Conservation (phyloP, 352 stramenopile species). For the Phytophthora cajani region DNA sequence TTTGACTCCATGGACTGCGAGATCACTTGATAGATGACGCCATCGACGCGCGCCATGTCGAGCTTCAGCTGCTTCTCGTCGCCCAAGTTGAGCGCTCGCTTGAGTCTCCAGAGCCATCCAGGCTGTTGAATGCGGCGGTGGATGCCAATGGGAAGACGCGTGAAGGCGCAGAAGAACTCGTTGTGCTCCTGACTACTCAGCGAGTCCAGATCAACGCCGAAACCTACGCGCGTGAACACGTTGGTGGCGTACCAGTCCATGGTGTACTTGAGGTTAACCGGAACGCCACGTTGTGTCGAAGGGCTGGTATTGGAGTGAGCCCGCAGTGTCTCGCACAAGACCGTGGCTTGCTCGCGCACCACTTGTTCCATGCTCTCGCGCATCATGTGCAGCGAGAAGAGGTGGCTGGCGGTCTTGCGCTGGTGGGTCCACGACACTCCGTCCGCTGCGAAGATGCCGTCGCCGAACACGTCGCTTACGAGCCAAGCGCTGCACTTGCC, state of each 20-base stretch:
- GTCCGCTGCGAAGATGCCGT: conserved; percentile 74
- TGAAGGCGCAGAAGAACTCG: conserved; percentile 45
- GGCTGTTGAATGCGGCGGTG: conserved; percentile 60
- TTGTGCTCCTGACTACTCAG: conserved; percentile 34
- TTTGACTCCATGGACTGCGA: conserved; percentile 49
- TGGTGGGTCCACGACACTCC: conserved; percentile 72
- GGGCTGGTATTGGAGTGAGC: conserved; percentile 5
- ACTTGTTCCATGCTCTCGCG: conserved; percentile 55
- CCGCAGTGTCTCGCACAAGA: conserved; percentile 40
- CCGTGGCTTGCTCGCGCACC: conserved; percentile 43
- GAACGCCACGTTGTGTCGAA: conserved; percentile 1
- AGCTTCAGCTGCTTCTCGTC: conserved; percentile 46
- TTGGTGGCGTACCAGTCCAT: conserved; percentile 66
- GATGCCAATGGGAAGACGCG: conserved; percentile 35
- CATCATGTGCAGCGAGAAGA: conserved; percentile 81
- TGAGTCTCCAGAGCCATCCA: conserved; percentile 55
- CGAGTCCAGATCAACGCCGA: conserved; percentile 58
- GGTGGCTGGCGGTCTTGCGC: conserved; percentile 84
- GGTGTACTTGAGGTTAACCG: conserved; percentile 46
- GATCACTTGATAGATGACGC: conserved; percentile 54
- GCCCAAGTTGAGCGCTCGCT: conserved; percentile 34
- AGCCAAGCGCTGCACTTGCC: conserved; percentile 61
- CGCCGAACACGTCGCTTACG: conserved; percentile 65
- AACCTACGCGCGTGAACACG: conserved; percentile 74
- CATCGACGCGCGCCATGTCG: conserved; percentile 44